Evolutionary conservation across 371 early-diverging fungal genomes (phyloP), one percentile per base, ranked within the genome.

Genomic region (Syncephalastrum racemosum): DNA sequence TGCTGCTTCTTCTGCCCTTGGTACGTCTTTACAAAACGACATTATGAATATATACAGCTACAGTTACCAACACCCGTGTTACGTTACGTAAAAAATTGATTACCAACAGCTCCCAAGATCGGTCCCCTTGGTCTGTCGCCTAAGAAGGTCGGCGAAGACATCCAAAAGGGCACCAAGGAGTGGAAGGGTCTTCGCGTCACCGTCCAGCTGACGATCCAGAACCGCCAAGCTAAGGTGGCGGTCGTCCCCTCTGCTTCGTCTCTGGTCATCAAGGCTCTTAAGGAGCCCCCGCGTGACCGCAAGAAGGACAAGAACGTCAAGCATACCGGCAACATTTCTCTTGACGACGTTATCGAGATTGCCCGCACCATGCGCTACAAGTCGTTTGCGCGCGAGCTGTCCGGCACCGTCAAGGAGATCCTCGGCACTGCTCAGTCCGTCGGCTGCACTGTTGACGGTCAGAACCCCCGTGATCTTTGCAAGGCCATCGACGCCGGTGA

Each of bases 141-240:
- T 82, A 99, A 99, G 90, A 98, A 98, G 89, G 96, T 99, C 68
- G 99, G 99, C 83, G 99, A 99, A 86, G 99, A 99, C 82, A 98
- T 99, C 67, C 98, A 97, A 85, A 99, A 99, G 92, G 97, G 95
- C 71, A 99, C 99, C 71, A 85, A 90, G 77, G 98, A 96, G 71
- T 99, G 92, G 92, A 97, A 97, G 88, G 96, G 99, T 84, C 90
- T 99, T 58, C 92, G 96, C 77, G 91, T 99, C 71, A 96, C 98
- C 66, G 99, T 99, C 60, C 86, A 92, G 80, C 86, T 99, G 80
- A 92, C 95, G 75, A 96, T 99, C 66, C 98, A 99, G 86, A 98
- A 98, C 90, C 95, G 99, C 90, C 98, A 99, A 83, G 99, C 99
- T 62, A 87, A 93, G 54, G 93, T 99, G 65, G 90, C 96, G 65